Conservation (phyloP, 2,329 filamentous ascomycete species). For the Clarireedia paspali region DNA sequence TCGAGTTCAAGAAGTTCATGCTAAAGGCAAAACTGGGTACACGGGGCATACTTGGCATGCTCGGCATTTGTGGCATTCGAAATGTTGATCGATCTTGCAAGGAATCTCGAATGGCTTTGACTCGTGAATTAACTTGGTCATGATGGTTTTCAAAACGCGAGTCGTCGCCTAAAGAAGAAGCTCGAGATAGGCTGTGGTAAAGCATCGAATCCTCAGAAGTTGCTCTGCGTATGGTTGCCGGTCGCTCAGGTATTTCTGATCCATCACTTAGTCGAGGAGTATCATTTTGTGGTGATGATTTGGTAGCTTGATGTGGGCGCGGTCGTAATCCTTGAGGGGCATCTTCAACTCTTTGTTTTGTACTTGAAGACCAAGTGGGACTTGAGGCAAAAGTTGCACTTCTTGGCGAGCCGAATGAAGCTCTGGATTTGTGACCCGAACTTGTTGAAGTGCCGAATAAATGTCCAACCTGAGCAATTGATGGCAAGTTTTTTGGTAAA, state of each 20-base stretch:
- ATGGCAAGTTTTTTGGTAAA: conserved; percentile 46
- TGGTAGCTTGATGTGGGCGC: conserved; percentile 5
- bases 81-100: conserved; percentile 73
- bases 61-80: conserved; percentile 58
- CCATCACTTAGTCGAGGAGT: not conserved
- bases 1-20: conserved; percentile 26
- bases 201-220: conserved; percentile 75
- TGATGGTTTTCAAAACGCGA: conserved; percentile 71
- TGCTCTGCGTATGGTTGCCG: conserved; percentile 44
- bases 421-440: conserved; percentile 13
- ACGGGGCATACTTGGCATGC: conserved; percentile 38
- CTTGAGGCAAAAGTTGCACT: conserved; percentile 1
- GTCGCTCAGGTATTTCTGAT: conserved; percentile 7
- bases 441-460: conserved; percentile 24
- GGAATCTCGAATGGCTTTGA: conserved; percentile 87
- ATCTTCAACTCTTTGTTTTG: not conserved
- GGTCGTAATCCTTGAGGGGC: not conserved
- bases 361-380: not conserved
- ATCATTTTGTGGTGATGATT: conserved; percentile 12
- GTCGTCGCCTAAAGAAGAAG: conserved; percentile 80
- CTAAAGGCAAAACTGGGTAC: conserved; percentile 33
- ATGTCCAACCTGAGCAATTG: conserved; percentile 29
- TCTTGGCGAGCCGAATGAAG: conserved; percentile 1
- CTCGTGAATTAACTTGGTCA: conserved; percentile 78
- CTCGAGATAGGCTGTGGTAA: conserved; percentile 65